A percentile compares a stretch with the other conserved stretches of the same genome.
Conservation (phyloP, 805 yeast genomes). For the Isabelozyma gotoi region DNA sequence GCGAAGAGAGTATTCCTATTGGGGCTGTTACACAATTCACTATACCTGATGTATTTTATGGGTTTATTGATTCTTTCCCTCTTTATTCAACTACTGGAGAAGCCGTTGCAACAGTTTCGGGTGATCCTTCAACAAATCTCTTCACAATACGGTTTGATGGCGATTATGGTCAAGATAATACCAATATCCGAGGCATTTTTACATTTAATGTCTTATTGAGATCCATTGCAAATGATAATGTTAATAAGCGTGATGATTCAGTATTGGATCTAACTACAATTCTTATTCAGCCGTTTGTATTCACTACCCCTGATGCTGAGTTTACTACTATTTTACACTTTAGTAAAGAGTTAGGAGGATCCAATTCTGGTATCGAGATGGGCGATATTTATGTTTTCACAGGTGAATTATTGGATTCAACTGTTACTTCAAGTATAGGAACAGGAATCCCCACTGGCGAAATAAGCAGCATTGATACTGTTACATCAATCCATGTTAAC, state of each 20-base stretch:
- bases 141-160: neutral
- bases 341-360: neutral
- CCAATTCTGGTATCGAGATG: neutral
- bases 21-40: neutral
- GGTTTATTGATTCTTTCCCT: neutral
- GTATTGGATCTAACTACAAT: neutral
- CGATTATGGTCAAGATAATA: neutral
- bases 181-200: neutral
- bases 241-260: neutral
- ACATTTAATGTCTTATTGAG: neutral
- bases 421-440: neutral
- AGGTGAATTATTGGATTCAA: neutral
- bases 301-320: neutral
- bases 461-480: no score
- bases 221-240: neutral
- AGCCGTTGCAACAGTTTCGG: neutral
- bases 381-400: neutral
- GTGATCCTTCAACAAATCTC: neutral
- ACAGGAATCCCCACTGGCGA: no score
- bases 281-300: neutral
- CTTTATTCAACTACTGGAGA: neutral
- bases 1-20: neutral
- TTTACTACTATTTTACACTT: neutral
- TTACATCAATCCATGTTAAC: no score
- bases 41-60: neutral